Percentiles rank a stretch among this genome's conserved stretches.
Conservation (phyloP, 768 basidiomycete genomes). For the Candolleomyces eurysporus region DNA sequence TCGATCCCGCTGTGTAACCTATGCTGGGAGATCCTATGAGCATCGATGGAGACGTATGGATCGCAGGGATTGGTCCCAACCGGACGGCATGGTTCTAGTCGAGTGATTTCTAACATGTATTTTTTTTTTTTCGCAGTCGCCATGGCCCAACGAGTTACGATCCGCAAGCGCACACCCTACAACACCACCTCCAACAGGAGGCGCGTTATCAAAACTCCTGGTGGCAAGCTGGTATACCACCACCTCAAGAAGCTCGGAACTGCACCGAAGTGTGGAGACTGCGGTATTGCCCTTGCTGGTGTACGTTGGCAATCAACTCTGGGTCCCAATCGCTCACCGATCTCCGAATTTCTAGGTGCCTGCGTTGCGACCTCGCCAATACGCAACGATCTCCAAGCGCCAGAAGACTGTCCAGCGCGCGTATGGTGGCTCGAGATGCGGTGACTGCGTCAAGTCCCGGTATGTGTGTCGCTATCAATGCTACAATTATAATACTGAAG, state of each 20-base stretch:
- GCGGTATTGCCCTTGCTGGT: constrained; percentile 89
- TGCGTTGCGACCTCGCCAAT: constrained; percentile 93
- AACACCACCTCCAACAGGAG: constrained; percentile 97
- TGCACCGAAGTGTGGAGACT: constrained; percentile 98
- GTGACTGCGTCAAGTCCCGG: constrained; percentile 94
- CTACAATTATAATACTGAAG: background rate
- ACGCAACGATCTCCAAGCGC: constrained; percentile 94
- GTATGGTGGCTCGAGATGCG: constrained; percentile 97
- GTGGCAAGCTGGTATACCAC: constrained; percentile 97
- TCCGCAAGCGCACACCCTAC: constrained; percentile 97
- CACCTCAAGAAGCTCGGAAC: constrained; percentile 93
- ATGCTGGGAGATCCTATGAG: background rate
- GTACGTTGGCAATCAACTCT: constrained; percentile 47
- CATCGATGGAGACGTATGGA: constrained; percentile 1
- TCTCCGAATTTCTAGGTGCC: constrained; percentile 57
- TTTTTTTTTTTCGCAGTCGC: constrained; percentile 22
- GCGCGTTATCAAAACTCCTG: constrained; percentile 96
- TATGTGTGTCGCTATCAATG: constrained; percentile 34
- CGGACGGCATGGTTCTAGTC: background rate
- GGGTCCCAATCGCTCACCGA: background rate
- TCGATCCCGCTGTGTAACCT: background rate
- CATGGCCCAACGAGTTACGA: constrained; percentile 99
- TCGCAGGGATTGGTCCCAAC: background rate
- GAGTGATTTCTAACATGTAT: background rate
- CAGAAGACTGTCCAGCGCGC: constrained; percentile 95